A percentile compares a stretch with the other conserved stretches of the same genome.
These are phyloP conservation scores for Selaginella moellendorffii DNA, from an alignment of 75 land plant genomes.

Conservation along the genomic window DNA sequence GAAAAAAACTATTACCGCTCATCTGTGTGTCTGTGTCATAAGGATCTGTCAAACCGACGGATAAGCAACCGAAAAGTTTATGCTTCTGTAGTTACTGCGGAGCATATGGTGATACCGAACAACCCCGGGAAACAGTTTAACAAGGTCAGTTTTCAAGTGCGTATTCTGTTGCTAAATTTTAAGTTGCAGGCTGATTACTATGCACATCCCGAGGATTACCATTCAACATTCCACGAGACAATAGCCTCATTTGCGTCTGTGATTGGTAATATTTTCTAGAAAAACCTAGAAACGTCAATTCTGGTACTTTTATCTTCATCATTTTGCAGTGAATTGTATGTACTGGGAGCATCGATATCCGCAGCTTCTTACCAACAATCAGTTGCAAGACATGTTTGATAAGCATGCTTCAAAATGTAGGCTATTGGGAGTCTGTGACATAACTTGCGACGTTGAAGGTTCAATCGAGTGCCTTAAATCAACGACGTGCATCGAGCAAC, in stretches of 20 bases:
- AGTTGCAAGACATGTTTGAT: constrained; percentile 42
- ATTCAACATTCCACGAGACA: constrained; percentile 63
- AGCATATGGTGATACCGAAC: constrained; percentile 76
- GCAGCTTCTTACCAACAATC: constrained; percentile 47
- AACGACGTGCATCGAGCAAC: constrained; percentile 60
- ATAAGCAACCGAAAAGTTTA: constrained; percentile 30
- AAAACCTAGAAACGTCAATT: no score
- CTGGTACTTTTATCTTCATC: not conserved
- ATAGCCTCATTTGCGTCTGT: constrained; percentile 93
- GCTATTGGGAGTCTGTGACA: constrained; percentile 71
- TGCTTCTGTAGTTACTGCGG: constrained; percentile 65
- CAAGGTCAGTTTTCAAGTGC: constrained; percentile 30
- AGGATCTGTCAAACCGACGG: not conserved
- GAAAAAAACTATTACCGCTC: no score
- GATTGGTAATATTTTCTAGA: no score
- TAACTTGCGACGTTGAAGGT: constrained; percentile 89
- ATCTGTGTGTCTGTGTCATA: not conserved
- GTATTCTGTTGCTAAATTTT: not conserved
- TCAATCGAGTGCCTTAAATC: constrained; percentile 72
- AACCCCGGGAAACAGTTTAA: constrained; percentile 50
- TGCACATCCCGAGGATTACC: constrained; percentile 84
- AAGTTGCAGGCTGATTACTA: constrained; percentile 69
- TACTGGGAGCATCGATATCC: constrained; percentile 95
- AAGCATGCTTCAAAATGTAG: constrained; percentile 21
- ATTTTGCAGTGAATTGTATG: constrained; percentile 77